Evolutionary conservation across 2,329 filamentous ascomycete genomes (phyloP).

Genomic region (Ophiocordyceps unilateralis): DNA sequence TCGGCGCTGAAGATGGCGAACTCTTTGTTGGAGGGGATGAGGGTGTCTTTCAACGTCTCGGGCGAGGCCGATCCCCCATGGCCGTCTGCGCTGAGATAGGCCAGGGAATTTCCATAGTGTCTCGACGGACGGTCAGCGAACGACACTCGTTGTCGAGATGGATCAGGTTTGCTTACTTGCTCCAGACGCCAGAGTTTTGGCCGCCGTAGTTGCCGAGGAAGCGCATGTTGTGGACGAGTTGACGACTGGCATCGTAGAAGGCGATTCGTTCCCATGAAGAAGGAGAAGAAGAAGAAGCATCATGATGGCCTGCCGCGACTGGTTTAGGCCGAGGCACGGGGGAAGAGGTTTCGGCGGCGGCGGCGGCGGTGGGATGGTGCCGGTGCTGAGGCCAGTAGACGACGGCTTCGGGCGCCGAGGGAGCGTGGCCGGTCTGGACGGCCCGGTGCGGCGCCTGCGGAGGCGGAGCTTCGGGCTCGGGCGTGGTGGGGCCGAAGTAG

Average conservation of each 20-base stretch:
- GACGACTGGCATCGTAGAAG: slow-evolving; percentile 26
- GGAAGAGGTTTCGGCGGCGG: too few species aligned
- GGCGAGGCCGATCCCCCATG: slow-evolving; percentile 19
- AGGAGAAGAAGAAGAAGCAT: too few species aligned
- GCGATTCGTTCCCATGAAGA: slow-evolving; percentile 25
- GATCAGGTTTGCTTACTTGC: slow-evolving; percentile 18
- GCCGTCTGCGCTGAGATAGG: slow-evolving; percentile 26
- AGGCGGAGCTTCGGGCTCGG: slow-evolving; percentile 8
- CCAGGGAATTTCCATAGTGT: slow-evolving; percentile 25
- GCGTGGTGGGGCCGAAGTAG: slow-evolving; percentile 24
- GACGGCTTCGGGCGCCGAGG: background rate
- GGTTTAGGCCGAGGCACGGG: too few species aligned
- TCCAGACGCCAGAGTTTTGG: slow-evolving; percentile 23
- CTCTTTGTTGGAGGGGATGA: slow-evolving; percentile 25
- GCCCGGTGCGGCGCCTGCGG: slow-evolving; percentile 1
- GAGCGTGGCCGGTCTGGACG: background rate
- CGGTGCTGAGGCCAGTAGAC: background rate
- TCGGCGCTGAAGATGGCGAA: slow-evolving; percentile 27
- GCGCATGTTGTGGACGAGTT: slow-evolving; percentile 23
- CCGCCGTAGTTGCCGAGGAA: slow-evolving; percentile 32
- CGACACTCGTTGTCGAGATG: too few species aligned
- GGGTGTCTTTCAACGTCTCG: slow-evolving; percentile 20
- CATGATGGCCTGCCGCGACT: too few species aligned
- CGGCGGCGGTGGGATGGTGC: background rate
- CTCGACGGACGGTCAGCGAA: slow-evolving; percentile 9